Percentiles rank a stretch among this genome's conserved stretches.
phyloP scores from a whole-genome alignment of 768 basidiomycete genomes.

The Tephrocybe sp. region DNA sequence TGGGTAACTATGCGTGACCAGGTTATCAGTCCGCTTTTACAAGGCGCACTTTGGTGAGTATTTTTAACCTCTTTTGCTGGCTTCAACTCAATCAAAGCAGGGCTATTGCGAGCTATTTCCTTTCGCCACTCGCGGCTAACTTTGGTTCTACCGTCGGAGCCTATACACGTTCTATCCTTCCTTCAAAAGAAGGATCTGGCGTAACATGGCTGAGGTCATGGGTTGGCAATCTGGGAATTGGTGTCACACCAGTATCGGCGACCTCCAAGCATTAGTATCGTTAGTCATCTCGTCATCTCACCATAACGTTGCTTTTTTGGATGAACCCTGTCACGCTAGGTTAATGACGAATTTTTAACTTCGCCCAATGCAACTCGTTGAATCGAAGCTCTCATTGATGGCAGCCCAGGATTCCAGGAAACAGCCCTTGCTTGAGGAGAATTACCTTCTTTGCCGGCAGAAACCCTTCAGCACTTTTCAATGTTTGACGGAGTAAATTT shows the following conservation, averaged over 20 bases:
- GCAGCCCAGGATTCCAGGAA: too few relatives aligned
- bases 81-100: slow-evolving; percentile 21
- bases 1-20: slow-evolving; percentile 72
- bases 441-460: too few relatives aligned
- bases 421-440: too few relatives aligned
- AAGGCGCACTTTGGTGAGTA: slow-evolving; percentile 65
- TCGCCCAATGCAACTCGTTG: too few relatives aligned
- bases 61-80: not conserved
- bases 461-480: too few relatives aligned
- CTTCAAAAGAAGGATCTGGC: slow-evolving; percentile 35
- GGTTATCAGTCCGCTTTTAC: slow-evolving; percentile 61
- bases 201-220: slow-evolving; percentile 40
- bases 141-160: slow-evolving; percentile 32
- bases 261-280: not conserved
- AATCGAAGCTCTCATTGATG: too few relatives aligned
- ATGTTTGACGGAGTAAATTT: too few relatives aligned
- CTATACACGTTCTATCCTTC: slow-evolving; percentile 24
- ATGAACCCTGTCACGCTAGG: not conserved
- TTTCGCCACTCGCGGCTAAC: slow-evolving; percentile 37
- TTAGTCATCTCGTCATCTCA: not conserved
- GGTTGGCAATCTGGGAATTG: slow-evolving; percentile 27
- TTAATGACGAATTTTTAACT: too few relatives aligned
- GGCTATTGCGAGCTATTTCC: slow-evolving; percentile 43
- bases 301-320: not conserved
- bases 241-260: not conserved